Evolutionary conservation across 2,329 filamentous ascomycete genomes (phyloP), one percentile per base, ranked within the genome.

Genomic region (Aspergillus ibericus): DNA sequence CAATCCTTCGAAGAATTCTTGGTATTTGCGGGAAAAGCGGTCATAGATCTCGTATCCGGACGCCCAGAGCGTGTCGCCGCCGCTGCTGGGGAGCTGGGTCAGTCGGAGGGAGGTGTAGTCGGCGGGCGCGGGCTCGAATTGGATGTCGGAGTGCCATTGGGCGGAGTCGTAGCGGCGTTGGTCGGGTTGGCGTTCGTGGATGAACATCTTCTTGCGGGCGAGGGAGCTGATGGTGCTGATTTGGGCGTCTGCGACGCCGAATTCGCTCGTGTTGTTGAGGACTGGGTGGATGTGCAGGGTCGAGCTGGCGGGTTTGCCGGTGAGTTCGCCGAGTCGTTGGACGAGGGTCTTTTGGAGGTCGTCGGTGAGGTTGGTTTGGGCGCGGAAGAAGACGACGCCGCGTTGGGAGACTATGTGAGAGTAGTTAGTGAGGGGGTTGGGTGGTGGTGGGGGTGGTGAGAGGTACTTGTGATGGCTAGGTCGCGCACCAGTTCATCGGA

Each of bases 301-400:
- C 0, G 85, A 88, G 1, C 80, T 80, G 0, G 75, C 63, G 0
- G 87, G 87, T 62, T 83, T 85, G 38, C 85, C 85, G 0, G 82
- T 79, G 13, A 89, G 76, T 64, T 84, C 76, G 4, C 87, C 87
- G 1, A 90, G 78, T 1, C 81, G 80, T 8, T 85, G 78, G 29
- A 84, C 83, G 0, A 91, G 78, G 55, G 86, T 77, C 74, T 91
- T 91, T 66, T 89, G 86, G 1, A 87, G 78, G 1, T 85, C 83
- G 65, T 88, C 82, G 62, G 80, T 82, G 35, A 89, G 73, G 66
- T 81, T 77, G 64, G 84, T 76, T 63, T 90, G 88, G 20, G 83
- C 81, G 15, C 87, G 82, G 75, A 90, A 88, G 75, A 90, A 88
- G 18, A 90, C 86, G 4, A 90, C 88, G 5, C 87, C 87, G 0